These are phyloP conservation scores for Alectoria sarmentosa DNA, from an alignment of 495 filamentous ascomycete species.

Conservation along the genomic window DNA sequence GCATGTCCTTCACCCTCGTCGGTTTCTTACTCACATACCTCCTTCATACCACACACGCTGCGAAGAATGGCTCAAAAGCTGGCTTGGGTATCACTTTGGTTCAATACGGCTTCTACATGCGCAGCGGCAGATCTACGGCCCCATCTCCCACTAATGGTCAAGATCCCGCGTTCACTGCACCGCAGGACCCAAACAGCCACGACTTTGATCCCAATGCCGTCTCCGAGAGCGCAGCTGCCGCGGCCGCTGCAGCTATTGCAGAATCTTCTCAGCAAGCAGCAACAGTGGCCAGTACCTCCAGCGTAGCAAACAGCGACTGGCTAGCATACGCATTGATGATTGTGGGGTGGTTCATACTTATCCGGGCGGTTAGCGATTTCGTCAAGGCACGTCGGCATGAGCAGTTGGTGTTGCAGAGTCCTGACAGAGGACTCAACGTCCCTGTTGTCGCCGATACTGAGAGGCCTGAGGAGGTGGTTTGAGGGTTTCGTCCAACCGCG, in stretches of 20 bases:
- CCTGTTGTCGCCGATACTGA: slow-evolving; percentile 88
- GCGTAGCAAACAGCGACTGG: slow-evolving; percentile 64
- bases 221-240: slow-evolving; percentile 32
- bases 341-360: slow-evolving; percentile 95
- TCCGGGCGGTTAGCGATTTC: slow-evolving; percentile 82
- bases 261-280: slow-evolving; percentile 26
- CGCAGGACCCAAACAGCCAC: slow-evolving; percentile 83
- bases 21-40: slow-evolving; percentile 98
- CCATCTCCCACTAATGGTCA: slow-evolving; percentile 44
- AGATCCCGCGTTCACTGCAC: slow-evolving; percentile 51
- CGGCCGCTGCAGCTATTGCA: slow-evolving; percentile 31
- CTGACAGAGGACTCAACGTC: slow-evolving; percentile 78
- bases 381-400: slow-evolving; percentile 82
- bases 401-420: slow-evolving; percentile 86
- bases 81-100: slow-evolving; percentile 95
- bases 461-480: slow-evolving; percentile 75
- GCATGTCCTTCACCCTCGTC: slow-evolving; percentile 94
- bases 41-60: slow-evolving; percentile 93
- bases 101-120: slow-evolving; percentile 95
- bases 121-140: slow-evolving; percentile 45
- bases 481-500: slow-evolving; percentile 10
- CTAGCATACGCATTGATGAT: slow-evolving; percentile 94
- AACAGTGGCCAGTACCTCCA: slow-evolving; percentile 32
- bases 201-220: slow-evolving; percentile 73
- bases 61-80: slow-evolving; percentile 92